These are phyloP conservation scores for Pythium sp. DNA, from an alignment of 352 stramenopile species.

Conservation along the genomic window DNA sequence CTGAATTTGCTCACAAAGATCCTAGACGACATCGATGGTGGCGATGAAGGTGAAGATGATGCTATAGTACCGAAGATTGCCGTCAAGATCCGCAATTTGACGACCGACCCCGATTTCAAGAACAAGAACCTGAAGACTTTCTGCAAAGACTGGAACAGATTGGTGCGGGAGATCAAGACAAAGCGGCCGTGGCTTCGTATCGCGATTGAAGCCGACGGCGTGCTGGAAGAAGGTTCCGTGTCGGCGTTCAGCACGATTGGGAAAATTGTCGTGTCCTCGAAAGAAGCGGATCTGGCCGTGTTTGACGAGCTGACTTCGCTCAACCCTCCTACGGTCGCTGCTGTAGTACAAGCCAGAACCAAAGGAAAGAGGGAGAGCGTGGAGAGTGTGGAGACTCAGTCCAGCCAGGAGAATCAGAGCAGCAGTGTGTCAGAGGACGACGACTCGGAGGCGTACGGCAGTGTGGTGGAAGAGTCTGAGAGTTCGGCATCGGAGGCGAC, in stretches of 20 bases:
- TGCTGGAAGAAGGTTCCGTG: conserved; percentile 8
- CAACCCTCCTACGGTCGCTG: not conserved
- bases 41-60: not conserved
- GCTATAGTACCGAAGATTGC: not conserved
- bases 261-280: conserved; percentile 3
- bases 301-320: conserved; percentile 9
- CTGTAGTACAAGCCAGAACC: not conserved
- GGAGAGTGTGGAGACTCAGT: not conserved
- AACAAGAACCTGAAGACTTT: conserved; percentile 11
- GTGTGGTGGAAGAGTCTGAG: conserved; percentile 9
- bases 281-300: not conserved
- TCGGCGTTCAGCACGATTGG: conserved; percentile 17
- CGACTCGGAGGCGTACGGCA: conserved; percentile 11
- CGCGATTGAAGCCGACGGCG: conserved; percentile 10
- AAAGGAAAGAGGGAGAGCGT: not conserved
- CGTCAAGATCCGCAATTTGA: conserved; percentile 13
- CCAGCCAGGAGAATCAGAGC: not conserved
- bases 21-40: not conserved
- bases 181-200: conserved; percentile 9
- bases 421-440: conserved; percentile 5
- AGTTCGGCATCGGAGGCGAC: conserved; percentile 1
- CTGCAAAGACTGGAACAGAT: conserved; percentile 10
- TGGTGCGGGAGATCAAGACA: not conserved
- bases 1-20: conserved; percentile 11
- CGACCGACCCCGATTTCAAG: conserved; percentile 10